Evolutionary conservation across 2,329 filamentous ascomycete genomes (phyloP).

Genomic region (Microcyclospora tardicrescens): DNA sequence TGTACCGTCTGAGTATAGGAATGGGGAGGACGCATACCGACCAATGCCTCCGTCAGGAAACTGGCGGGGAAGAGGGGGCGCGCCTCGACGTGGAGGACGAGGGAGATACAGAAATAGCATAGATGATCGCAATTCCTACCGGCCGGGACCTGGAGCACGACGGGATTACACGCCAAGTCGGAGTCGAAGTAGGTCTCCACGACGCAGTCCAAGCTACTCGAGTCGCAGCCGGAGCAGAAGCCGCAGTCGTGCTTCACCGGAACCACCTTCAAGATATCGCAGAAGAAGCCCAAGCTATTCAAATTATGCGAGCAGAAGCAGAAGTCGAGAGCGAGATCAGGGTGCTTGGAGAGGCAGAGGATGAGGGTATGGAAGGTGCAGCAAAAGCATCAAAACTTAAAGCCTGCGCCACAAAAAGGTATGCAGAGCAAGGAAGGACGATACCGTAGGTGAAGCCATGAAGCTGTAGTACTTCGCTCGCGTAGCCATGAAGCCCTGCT

Average conservation of each 20-base stretch:
- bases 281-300: constrained; percentile 13
- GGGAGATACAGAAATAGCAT: constrained; percentile 19
- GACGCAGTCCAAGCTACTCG: constrained; percentile 5
- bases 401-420: background rate
- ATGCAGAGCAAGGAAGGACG: too few relatives aligned
- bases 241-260: background rate
- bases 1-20: too few relatives aligned
- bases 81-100: constrained; percentile 15
- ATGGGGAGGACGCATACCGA: constrained; percentile 11
- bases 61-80: constrained; percentile 13
- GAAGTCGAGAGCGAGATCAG: constrained; percentile 14
- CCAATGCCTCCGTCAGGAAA: constrained; percentile 15
- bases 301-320: constrained; percentile 11
- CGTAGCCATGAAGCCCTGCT: background rate
- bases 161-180: constrained; percentile 10
- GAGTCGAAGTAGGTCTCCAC: constrained; percentile 3
- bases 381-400: background rate
- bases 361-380: constrained; percentile 3
- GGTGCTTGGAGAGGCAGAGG: constrained; percentile 10
- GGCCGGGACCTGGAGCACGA: constrained; percentile 5
- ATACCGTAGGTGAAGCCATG: too few relatives aligned
- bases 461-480: background rate
- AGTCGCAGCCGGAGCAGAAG: constrained; percentile 6
- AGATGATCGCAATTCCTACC: constrained; percentile 17
- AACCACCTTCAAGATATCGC: constrained; percentile 7